Evolutionary conservation across 768 basidiomycete species (phyloP).

Genomic region (Hygrocybe punicea): DNA sequence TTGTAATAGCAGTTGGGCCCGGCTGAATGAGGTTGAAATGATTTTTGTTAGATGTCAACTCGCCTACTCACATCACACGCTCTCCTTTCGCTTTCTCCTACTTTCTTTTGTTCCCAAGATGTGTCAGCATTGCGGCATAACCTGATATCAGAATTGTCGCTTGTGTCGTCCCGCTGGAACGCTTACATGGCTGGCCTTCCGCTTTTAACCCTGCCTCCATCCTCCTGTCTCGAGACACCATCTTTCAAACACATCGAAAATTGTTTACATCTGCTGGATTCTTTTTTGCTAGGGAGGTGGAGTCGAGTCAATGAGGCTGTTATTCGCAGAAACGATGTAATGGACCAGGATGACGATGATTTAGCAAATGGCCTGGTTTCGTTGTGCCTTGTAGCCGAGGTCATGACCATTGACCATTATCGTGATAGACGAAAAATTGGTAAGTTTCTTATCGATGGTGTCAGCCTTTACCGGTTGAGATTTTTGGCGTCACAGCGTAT

Average conservation of each 20-base stretch:
- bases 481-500: conserved; percentile 26
- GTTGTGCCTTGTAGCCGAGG: conserved; percentile 50
- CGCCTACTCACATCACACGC: conserved; percentile 49
- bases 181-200: conserved; percentile 33
- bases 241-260: conserved; percentile 49
- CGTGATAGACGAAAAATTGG: background rate
- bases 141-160: conserved; percentile 3
- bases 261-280: conserved; percentile 59
- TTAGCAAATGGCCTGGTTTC: conserved; percentile 49
- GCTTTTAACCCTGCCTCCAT: conserved; percentile 33
- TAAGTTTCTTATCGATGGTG: conserved; percentile 8
- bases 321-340: conserved; percentile 7
- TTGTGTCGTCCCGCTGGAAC: background rate
- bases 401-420: conserved; percentile 9
- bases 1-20: no score
- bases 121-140: conserved; percentile 36
- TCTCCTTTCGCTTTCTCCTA: conserved; percentile 47
- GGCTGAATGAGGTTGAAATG: background rate
- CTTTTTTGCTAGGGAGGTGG: conserved; percentile 62
- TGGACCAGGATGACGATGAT: conserved; percentile 29
- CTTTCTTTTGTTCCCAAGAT: conserved; percentile 33
- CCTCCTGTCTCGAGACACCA: conserved; percentile 19
- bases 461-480: background rate
- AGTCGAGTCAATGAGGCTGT: conserved; percentile 5
- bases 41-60: conserved; percentile 44